A percentile compares a stretch with the other conserved stretches of the same genome.
Evolutionary conservation across 2,329 filamentous ascomycete species (phyloP).

Genomic region (Neocucurbitaria cava): DNA sequence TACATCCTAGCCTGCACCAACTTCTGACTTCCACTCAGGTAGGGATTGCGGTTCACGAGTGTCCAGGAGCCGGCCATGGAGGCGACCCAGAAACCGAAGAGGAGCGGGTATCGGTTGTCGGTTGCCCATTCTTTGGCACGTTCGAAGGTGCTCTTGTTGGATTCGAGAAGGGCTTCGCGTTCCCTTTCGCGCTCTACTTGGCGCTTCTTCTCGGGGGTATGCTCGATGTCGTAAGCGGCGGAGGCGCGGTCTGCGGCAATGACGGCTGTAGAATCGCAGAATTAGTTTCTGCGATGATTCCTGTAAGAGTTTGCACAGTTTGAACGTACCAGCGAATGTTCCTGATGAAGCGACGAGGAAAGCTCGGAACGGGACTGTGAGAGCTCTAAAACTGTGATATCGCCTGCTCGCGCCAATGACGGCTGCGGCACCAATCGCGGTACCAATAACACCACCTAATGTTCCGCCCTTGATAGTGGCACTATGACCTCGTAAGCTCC

Average conservation of each 20-base stretch:
- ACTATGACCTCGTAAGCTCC: slow-evolving; percentile 46
- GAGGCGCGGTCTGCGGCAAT: slow-evolving; percentile 80
- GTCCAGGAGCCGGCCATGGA: slow-evolving; percentile 78
- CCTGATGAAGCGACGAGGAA: slow-evolving; percentile 85
- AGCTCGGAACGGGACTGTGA: slow-evolving; percentile 87
- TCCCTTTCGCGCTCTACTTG: slow-evolving; percentile 37
- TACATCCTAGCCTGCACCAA: slow-evolving; percentile 94
- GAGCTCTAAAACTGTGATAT: slow-evolving; percentile 77
- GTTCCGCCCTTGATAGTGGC: slow-evolving; percentile 80
- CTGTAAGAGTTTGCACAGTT: background rate
- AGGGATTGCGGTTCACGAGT: slow-evolving; percentile 78
- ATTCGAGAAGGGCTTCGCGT: slow-evolving; percentile 52
- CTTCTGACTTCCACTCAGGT: slow-evolving; percentile 80
- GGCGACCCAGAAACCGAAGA: slow-evolving; percentile 81
- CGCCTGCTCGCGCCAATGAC: slow-evolving; percentile 73
- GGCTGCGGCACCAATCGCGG: slow-evolving; percentile 70
- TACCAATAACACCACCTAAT: slow-evolving; percentile 73
- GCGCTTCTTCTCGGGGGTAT: slow-evolving; percentile 63
- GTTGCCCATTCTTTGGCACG: slow-evolving; percentile 75
- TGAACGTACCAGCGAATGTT: slow-evolving; percentile 73
- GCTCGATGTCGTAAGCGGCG: slow-evolving; percentile 72
- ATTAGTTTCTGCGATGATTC: background rate
- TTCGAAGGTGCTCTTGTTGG: slow-evolving; percentile 64
- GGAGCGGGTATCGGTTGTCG: slow-evolving; percentile 85
- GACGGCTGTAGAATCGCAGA: slow-evolving; percentile 61